Evolutionary conservation across 2,329 filamentous ascomycete species (phyloP), one percentile per base, ranked within the genome.

Genomic region (Talaromyces verruculosus): DNA sequence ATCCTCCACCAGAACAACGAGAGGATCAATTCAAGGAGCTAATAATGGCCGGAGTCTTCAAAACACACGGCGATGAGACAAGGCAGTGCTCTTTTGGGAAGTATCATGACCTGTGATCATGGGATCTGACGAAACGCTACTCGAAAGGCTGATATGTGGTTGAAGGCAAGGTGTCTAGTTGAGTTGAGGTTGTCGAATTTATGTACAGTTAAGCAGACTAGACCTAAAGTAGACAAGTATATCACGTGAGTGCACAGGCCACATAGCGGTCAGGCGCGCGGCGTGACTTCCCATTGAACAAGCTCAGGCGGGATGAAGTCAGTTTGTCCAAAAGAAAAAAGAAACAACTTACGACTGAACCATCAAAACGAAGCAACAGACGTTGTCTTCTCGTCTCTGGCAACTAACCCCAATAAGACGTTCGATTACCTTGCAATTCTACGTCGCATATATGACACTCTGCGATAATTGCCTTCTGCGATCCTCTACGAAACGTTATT

Each of bases 231-330:
- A 37, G 37, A 30, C 2, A 17, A 30, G 2, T 0, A 3, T 1
- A 60, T 60, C 57, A 60, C 57, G 57, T 60, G 57, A n/a, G 6
- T 13, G 22, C 37, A 60, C 57, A 22, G 5, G 15, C 17, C 37
- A 45, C 22, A 7, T 2, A 5, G 37, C 57, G 25, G 57, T 60
- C 57, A 19, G 30, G 55, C 37, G 22, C 33, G 3, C 13, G 25
- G 25, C 57, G 57, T 28, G 57, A 41, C 39, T 41, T 28, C 57
- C 35, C 25, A 60, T 60, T 60, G 39, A 59, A 43, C 57, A 43
- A 59, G 57, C 37, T 59, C 33, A 22, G 11, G 51, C 62, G 51
- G 51, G 62, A 58, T 47, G 62, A 64, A 57, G 39, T 57, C 51
- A 64, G 51, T 35, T 49, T 41, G 45, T 5, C 19, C 15, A n/a